Evolutionary conservation across 441 rosid species (phyloP).

Genomic region (Breynia disticha): DNA sequence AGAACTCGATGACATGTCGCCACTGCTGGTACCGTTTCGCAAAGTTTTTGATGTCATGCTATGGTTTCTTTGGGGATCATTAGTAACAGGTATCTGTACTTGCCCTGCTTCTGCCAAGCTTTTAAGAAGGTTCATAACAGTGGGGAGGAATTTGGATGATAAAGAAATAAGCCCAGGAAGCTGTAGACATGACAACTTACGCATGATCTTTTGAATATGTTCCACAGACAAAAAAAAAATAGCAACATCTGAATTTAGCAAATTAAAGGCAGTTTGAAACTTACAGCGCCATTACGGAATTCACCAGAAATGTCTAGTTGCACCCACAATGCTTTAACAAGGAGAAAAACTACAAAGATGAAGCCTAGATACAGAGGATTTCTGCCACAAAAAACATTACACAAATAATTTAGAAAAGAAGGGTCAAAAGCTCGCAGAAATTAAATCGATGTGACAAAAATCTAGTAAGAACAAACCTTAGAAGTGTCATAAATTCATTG

Average conservation of each 20-base stretch:
- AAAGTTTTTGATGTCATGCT: constrained; percentile 22
- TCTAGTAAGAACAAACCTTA: constrained; percentile 38
- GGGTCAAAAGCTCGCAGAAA: not conserved
- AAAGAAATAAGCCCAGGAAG: constrained; percentile 54
- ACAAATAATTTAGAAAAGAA: constrained; percentile 3
- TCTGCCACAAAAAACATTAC: constrained; percentile 59
- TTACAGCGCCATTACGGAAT: constrained; percentile 74
- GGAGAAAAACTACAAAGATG: constrained; percentile 50
- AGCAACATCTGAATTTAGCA: not conserved
- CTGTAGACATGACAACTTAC: constrained; percentile 22
- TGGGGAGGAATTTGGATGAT: constrained; percentile 64
- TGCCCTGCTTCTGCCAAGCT: constrained; percentile 73
- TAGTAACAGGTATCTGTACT: constrained; percentile 35
- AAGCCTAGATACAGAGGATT: constrained; percentile 74
- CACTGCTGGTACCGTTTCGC: constrained; percentile 28
- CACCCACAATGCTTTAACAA: constrained; percentile 77
- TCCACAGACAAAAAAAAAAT: too few species aligned
- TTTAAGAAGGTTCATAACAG: constrained; percentile 60
- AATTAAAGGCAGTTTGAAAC: constrained; percentile 14
- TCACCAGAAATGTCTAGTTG: constrained; percentile 60
- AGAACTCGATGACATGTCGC: constrained; percentile 32
- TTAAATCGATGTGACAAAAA: not conserved
- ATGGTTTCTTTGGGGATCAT: constrained; percentile 36
- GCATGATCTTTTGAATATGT: not conserved
- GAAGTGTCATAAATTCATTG: constrained; percentile 69